Evolutionary conservation across 805 yeast genomes (phyloP), one percentile per base, ranked within the genome.

Genomic region (Saccharomycodes ludwigii): DNA sequence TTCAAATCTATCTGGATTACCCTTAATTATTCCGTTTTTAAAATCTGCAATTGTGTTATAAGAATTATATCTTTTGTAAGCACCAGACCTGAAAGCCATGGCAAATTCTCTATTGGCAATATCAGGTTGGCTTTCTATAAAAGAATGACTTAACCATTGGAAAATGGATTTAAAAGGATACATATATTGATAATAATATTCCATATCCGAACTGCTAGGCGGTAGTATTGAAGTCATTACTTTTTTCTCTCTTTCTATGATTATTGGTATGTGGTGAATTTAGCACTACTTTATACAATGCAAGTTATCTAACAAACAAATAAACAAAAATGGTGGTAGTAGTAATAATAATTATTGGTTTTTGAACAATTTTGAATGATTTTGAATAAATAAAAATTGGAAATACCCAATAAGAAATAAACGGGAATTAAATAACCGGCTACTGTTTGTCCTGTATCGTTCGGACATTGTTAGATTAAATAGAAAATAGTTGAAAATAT

Each of bases 1-100:
- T 58, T 91, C 98, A 50, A 91, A 91, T 54, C 98, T 76, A 21
- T 80, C 74, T 1, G 98, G 98, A 37, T 74, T 73, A 11, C 83
- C 69, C 30, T 60, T 65, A 14, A 77, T 65, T 3, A 86, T 88
- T 9, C 81, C 73, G n/a, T 67, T 60, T 47, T 80, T 82, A 58
- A 91, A 83, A 29, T 81, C 94, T 26, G 73, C 80, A 15, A 63
- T 64, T 3, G 68, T 59, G 1, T 59, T 56, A 44, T 68, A 91
- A 1, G 95, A 80, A 47, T 78, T 79, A 59, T 86, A 88, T 43
- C 98, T 78, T 43, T 82, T 79, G 50, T 88, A 91, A 1, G 85
- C 91, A 11, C 93, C 96, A 19, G 82, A 72, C 41, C 79, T 67
- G 46, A 78, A 75, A 37, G 88, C 95, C 63, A 79, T 84, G 2